Evolutionary conservation across 1,284 basidiomycete species (phyloP).

Genomic region (Puccinia novopanici): DNA sequence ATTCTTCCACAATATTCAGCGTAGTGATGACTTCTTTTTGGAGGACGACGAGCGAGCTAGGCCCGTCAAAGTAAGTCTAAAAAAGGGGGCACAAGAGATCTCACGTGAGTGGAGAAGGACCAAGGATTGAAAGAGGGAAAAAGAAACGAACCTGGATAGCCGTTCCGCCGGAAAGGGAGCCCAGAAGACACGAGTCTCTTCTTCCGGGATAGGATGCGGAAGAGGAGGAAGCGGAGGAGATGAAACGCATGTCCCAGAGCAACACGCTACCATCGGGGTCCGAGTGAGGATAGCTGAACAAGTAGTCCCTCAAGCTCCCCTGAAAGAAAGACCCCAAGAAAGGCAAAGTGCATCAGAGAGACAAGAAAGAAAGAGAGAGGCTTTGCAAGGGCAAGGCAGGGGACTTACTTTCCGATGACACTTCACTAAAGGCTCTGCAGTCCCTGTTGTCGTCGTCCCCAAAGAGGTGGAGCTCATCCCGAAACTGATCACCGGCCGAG

Average conservation of each 20-base stretch:
- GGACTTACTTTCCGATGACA: conserved; percentile 12
- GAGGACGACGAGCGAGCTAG: neutral
- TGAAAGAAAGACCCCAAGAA: neutral
- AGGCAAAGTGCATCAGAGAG: neutral
- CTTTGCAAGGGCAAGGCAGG: neutral
- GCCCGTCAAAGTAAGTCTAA: conserved; percentile 15
- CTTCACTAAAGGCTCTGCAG: conserved; percentile 1
- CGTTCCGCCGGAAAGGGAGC: neutral
- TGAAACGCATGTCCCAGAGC: conserved; percentile 43
- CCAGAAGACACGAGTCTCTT: neutral
- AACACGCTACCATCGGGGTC: conserved; percentile 4
- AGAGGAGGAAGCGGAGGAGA: neutral
- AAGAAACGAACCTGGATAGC: conserved; percentile 11
- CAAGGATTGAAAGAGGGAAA: neutral
- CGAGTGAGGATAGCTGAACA: conserved; percentile 39
- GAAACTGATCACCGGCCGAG: conserved; percentile 33
- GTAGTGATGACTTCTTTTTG: conserved; percentile 14
- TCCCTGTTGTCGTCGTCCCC: too few relatives aligned
- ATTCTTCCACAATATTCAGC: neutral
- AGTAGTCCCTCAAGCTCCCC: conserved; percentile 37
- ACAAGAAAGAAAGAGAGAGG: neutral
- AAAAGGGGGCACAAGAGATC: neutral
- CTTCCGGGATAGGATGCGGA: neutral
- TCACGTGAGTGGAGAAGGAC: neutral
- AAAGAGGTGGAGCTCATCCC: neutral